Conservation (phyloP, 345 rosid species). For the Dovyalis caffra region DNA sequence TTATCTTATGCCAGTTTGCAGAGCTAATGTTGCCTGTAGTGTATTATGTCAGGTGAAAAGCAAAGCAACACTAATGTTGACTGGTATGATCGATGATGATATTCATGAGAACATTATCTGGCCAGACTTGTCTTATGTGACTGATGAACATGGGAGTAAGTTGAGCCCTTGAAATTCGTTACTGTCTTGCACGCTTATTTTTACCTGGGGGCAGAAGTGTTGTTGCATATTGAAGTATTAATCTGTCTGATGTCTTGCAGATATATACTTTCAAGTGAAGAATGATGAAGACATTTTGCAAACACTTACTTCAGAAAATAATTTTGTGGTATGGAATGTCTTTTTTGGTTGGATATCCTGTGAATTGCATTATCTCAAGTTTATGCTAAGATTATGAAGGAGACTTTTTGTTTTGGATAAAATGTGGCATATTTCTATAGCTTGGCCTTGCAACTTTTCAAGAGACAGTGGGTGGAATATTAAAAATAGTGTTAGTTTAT, state of each 20-base stretch:
- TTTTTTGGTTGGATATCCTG: slow-evolving; percentile 4
- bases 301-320: slow-evolving; percentile 58
- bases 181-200: neutral
- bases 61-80: slow-evolving; percentile 77
- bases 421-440: neutral
- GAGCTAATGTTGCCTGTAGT: slow-evolving; percentile 55
- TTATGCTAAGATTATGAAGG: neutral
- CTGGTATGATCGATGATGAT: slow-evolving; percentile 54
- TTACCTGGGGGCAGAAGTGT: neutral
- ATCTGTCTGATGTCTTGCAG: slow-evolving; percentile 42
- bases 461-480: neutral
- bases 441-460: neutral
- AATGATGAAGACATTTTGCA: slow-evolving; percentile 77
- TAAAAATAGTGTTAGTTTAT: neutral
- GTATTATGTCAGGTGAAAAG: slow-evolving; percentile 73
- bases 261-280: slow-evolving; percentile 78
- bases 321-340: slow-evolving; percentile 64
- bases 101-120: slow-evolving; percentile 72
- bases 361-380: neutral
- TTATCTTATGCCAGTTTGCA: slow-evolving; percentile 20
- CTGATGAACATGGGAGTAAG: slow-evolving; percentile 90
- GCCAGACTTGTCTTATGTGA: slow-evolving; percentile 82
- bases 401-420: neutral
- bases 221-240: slow-evolving; percentile 8
- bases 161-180: slow-evolving; percentile 11